phyloP scores from a whole-genome alignment of 2,329 filamentous ascomycete species.

The Fusarium hainanense region DNA sequence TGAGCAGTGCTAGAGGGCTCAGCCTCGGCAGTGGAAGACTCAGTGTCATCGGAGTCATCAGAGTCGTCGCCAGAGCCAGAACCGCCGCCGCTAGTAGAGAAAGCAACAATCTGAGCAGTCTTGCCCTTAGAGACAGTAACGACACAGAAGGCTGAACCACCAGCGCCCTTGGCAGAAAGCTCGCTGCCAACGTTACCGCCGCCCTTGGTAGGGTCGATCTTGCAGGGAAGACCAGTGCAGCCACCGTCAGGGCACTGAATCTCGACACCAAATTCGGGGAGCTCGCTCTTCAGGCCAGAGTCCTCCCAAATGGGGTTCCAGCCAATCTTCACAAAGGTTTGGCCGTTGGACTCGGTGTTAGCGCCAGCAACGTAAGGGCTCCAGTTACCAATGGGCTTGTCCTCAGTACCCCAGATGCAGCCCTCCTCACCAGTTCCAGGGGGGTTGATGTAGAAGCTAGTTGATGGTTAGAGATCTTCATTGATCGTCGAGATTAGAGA shows the following conservation, averaged over 20 bases:
- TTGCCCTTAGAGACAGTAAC: constrained; percentile 76
- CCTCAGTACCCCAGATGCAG: constrained; percentile 76
- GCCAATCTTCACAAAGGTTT: constrained; percentile 79
- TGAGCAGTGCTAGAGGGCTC: constrained; percentile 40
- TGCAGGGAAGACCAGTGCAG: constrained; percentile 81
- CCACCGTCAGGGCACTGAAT: constrained; percentile 73
- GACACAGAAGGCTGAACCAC: constrained; percentile 77
- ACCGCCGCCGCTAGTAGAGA: constrained; percentile 56
- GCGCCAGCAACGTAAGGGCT: constrained; percentile 79
- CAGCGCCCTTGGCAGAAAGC: constrained; percentile 68
- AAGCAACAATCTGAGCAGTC: constrained; percentile 75
- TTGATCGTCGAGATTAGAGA: constrained; percentile 16
- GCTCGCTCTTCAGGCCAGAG: constrained; percentile 63
- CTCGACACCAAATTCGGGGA: constrained; percentile 74
- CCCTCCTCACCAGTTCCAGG: constrained; percentile 73
- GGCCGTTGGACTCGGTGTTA: constrained; percentile 72
- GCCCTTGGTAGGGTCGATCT: constrained; percentile 70
- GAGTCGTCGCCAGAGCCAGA: constrained; percentile 36
- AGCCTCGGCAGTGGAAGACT: constrained; percentile 26
- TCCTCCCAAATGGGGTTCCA: constrained; percentile 80
- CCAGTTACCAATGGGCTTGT: constrained; percentile 78
- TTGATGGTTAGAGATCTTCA: constrained; percentile 47
- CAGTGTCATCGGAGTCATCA: constrained; percentile 20
- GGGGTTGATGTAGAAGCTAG: constrained; percentile 80
- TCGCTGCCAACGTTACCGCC: constrained; percentile 70